phyloP scores from a whole-genome alignment of 768 basidiomycete genomes.

The Russula lepida region DNA sequence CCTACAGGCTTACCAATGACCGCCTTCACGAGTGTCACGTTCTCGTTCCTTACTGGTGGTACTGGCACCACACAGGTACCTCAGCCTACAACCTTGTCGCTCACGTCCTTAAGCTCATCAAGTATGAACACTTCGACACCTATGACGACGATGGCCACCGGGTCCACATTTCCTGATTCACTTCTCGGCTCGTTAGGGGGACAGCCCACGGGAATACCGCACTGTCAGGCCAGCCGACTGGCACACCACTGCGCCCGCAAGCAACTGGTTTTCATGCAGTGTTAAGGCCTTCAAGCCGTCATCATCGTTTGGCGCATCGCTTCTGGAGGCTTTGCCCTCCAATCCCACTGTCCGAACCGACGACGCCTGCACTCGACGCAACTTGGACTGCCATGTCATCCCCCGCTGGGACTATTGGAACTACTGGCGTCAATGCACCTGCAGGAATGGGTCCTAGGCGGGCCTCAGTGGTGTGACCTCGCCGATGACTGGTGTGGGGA shows the following conservation, averaged over 20 bases:
- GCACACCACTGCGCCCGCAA: constrained; percentile 30
- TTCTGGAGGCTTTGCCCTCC: constrained; percentile 52
- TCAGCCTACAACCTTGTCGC: constrained; percentile 17
- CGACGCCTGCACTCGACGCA: too few relatives aligned
- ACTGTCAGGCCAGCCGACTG: constrained; percentile 25
- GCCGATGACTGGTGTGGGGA: too few relatives aligned
- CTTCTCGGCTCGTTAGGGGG: too few relatives aligned
- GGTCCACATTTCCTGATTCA: constrained; percentile 41
- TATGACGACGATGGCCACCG: constrained; percentile 33
- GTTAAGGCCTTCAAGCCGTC: constrained; percentile 50
- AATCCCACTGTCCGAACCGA: constrained; percentile 53
- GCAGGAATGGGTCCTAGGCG: too few relatives aligned
- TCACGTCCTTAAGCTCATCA: too few relatives aligned
- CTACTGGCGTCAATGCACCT: too few relatives aligned
- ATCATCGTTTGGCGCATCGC: constrained; percentile 42
- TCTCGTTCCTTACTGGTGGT: constrained; percentile 51
- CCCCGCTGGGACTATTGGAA: too few relatives aligned
- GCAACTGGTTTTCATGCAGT: constrained; percentile 38
- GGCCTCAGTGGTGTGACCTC: too few relatives aligned
- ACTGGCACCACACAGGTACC: constrained; percentile 22
- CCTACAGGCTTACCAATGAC: too few relatives aligned
- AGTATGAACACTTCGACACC: constrained; percentile 1
- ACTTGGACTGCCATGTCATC: neutral
- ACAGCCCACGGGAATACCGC: constrained; percentile 43
- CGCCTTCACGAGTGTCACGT: constrained; percentile 60